Conservation (phyloP, 495 filamentous ascomycete genomes). For the Staphylotrichum tortipilum region DNA sequence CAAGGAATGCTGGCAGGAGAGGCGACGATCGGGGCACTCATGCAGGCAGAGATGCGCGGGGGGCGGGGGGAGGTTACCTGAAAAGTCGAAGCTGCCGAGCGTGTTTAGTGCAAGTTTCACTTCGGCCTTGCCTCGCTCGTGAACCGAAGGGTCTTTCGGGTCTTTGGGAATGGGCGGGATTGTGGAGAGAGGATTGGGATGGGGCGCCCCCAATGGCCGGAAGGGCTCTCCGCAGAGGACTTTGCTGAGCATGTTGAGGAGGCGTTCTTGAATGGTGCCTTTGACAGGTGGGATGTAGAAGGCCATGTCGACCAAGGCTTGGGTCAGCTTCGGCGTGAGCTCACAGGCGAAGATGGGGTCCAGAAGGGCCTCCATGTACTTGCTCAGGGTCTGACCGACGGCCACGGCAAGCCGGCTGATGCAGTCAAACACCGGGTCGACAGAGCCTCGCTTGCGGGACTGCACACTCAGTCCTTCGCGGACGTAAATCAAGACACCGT, state of each 20-base stretch:
- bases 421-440: conserved; percentile 95
- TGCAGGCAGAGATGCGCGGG: too few relatives aligned
- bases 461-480: conserved; percentile 82
- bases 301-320: conserved; percentile 94
- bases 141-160: conserved; percentile 61
- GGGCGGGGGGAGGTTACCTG: too few relatives aligned
- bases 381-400: conserved; percentile 91
- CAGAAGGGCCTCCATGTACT: conserved; percentile 91
- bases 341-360: conserved; percentile 97
- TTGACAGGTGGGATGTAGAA: conserved; percentile 96
- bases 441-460: conserved; percentile 58
- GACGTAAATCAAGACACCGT: conserved; percentile 85
- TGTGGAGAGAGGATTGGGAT: conserved; percentile 51
- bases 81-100: conserved; percentile 93
- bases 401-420: conserved; percentile 93
- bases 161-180: conserved; percentile 80
- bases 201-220: conserved; percentile 79
- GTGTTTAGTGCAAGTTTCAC: conserved; percentile 88
- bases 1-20: too few relatives aligned
- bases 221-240: conserved; percentile 89
- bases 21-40: too few relatives aligned
- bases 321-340: conserved; percentile 81
- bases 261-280: conserved; percentile 79
- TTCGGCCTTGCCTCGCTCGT: conserved; percentile 73
- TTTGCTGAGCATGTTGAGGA: conserved; percentile 90